Conservation (phyloP, 164 flowering plant species). For the Liriodendron chinense region DNA sequence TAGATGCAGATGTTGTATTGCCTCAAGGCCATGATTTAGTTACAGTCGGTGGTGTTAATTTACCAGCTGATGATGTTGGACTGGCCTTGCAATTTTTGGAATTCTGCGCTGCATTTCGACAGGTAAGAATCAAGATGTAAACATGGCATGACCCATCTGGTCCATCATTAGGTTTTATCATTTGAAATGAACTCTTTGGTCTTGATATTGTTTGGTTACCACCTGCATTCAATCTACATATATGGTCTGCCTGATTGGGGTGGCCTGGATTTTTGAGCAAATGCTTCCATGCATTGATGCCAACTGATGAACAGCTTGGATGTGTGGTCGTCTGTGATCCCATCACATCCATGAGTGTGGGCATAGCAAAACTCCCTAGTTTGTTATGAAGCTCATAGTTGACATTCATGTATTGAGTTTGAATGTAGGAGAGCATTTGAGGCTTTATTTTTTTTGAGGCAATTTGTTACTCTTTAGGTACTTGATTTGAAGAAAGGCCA, state of each 20-base stretch:
- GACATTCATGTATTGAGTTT: not conserved
- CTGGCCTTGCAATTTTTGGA: conserved; percentile 82
- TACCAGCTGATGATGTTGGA: conserved; percentile 64
- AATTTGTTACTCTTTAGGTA: conserved; percentile 33
- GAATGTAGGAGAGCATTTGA: not conserved
- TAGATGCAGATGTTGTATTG: conserved; percentile 29
- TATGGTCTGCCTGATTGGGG: not conserved
- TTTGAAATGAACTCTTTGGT: not conserved
- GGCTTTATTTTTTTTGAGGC: not conserved
- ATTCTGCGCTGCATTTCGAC: conserved; percentile 78
- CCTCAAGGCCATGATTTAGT: conserved; percentile 49
- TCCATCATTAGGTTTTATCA: not conserved
- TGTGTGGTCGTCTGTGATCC: not conserved
- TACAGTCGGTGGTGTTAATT: conserved; percentile 50
- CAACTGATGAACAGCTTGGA: not conserved
- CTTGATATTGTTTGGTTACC: not conserved
- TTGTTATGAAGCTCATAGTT: not conserved
- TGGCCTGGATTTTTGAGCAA: not conserved
- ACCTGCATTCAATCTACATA: not conserved
- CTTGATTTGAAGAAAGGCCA: conserved; percentile 61
- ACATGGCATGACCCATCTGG: not conserved
- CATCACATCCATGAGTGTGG: not conserved
- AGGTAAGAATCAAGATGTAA: conserved; percentile 38
- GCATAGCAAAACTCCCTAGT: not conserved
- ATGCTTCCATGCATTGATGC: not conserved